Conservation (phyloP, 257 asterid species). For the Vinca minor region DNA sequence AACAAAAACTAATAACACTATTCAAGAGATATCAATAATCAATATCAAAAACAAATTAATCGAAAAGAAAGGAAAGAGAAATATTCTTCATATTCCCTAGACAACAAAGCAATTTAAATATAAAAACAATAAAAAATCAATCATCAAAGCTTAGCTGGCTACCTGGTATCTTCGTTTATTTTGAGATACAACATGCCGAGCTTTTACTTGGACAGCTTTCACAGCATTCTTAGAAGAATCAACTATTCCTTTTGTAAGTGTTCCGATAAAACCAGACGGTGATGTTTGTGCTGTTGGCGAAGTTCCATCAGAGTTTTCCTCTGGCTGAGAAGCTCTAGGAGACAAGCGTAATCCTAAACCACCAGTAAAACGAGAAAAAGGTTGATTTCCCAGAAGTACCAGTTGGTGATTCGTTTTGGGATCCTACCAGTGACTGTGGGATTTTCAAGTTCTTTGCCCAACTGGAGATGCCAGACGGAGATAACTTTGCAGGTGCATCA, state of each 20-base stretch:
- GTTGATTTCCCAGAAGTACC: conserved; percentile 59
- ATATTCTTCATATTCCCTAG: not conserved
- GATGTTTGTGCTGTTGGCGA: conserved; percentile 56
- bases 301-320: conserved; percentile 48
- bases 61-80: not conserved
- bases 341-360: conserved; percentile 72
- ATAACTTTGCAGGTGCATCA: conserved; percentile 47
- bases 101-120: not conserved
- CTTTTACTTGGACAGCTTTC: conserved; percentile 95
- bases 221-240: conserved; percentile 92
- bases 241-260: conserved; percentile 83
- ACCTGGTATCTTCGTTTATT: conserved; percentile 99
- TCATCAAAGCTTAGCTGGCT: conserved; percentile 8
- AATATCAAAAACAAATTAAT: too few species aligned
- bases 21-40: conserved; percentile 4
- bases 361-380: conserved; percentile 64
- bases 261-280: conserved; percentile 68
- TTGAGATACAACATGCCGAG: conserved; percentile 97
- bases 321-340: conserved; percentile 69
- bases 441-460: conserved; percentile 93
- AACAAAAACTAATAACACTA: too few species aligned
- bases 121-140: too few species aligned
- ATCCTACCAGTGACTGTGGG: conserved; percentile 65
- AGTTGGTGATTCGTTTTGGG: conserved; percentile 61
- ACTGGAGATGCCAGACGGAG: conserved; percentile 71